phyloP scores from a whole-genome alignment of 352 stramenopile species.

The Lagenidium giganteum region DNA sequence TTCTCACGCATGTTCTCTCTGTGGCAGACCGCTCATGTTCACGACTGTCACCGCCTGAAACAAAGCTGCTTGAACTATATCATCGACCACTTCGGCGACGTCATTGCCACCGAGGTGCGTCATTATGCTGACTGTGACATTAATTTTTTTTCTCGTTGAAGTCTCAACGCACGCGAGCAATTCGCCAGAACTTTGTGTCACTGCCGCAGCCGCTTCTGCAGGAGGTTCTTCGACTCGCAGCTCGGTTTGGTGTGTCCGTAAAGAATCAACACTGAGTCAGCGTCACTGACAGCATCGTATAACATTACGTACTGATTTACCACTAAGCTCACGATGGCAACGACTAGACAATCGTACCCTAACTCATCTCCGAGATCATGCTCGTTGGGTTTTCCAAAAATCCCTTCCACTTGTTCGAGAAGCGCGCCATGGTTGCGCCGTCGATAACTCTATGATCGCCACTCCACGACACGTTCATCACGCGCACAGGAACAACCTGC shows the following conservation, averaged over 20 bases:
- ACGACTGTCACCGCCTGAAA: constrained; percentile 67
- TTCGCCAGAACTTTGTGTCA: constrained; percentile 42
- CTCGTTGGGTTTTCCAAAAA: constrained; percentile 93
- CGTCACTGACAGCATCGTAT: no score
- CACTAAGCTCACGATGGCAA: no score
- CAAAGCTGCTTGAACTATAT: constrained; percentile 80
- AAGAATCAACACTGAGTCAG: constrained; percentile 36
- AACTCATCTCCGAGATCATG: constrained; percentile 91
- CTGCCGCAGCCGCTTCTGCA: constrained; percentile 61
- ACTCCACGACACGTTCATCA: constrained; percentile 98
- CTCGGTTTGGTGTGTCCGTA: constrained; percentile 60
- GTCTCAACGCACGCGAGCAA: neutral
- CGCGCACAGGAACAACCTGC: constrained; percentile 75
- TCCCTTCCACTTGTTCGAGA: constrained; percentile 96
- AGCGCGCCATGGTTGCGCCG: constrained; percentile 96
- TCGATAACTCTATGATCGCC: constrained; percentile 98
- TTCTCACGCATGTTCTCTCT: neutral
- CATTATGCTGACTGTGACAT: neutral
- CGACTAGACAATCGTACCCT: constrained; percentile 11
- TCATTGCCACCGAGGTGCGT: constrained; percentile 64
- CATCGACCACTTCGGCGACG: constrained; percentile 69
- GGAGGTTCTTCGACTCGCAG: constrained; percentile 64
- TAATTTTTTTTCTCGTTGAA: neutral
- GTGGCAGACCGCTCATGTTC: constrained; percentile 58
- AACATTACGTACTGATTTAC: no score